A percentile compares a stretch with the other conserved stretches of the same genome.
These are phyloP conservation scores for Stropharia rugosoannulata DNA, from an alignment of 768 basidiomycete species.

Conservation along the genomic window DNA sequence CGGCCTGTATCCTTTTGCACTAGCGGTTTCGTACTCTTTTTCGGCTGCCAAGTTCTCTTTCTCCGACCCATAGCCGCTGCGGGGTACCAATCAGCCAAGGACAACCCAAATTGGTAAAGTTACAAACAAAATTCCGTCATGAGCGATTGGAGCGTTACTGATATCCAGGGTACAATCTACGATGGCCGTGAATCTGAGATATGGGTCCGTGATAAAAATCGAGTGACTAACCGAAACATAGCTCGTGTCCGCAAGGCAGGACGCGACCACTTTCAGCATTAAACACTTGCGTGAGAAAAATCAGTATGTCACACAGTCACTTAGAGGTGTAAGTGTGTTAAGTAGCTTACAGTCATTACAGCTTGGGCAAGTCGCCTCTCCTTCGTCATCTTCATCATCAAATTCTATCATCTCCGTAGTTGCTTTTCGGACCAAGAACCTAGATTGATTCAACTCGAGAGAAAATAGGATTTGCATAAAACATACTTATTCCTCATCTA, in stretches of 20 bases:
- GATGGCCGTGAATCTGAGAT: background rate
- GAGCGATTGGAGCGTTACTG: constrained; percentile 48
- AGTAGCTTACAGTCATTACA: constrained; percentile 58
- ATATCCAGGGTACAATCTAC: constrained; percentile 58
- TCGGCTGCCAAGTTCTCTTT: constrained; percentile 53
- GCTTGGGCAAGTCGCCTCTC: constrained; percentile 54
- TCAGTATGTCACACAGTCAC: background rate
- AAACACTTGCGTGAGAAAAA: constrained; percentile 34
- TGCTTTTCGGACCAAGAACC: constrained; percentile 47
- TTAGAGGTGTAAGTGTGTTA: background rate
- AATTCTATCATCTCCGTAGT: constrained; percentile 42
- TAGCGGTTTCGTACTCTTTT: constrained; percentile 55
- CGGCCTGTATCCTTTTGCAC: constrained; percentile 56
- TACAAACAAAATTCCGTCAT: constrained; percentile 61
- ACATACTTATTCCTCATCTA: constrained; percentile 37
- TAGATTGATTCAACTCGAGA: background rate
- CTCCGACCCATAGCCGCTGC: constrained; percentile 55
- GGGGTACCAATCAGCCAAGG: background rate
- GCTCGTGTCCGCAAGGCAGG: constrained; percentile 65
- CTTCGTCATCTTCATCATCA: constrained; percentile 44
- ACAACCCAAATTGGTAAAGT: background rate
- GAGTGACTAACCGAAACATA: constrained; percentile 50
- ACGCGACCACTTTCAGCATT: constrained; percentile 53
- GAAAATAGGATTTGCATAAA: background rate
- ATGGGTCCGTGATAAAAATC: background rate